Base-by-base conservation (phyloP, 257 asterid species). In the Galeopsis tetrahit region DNA sequence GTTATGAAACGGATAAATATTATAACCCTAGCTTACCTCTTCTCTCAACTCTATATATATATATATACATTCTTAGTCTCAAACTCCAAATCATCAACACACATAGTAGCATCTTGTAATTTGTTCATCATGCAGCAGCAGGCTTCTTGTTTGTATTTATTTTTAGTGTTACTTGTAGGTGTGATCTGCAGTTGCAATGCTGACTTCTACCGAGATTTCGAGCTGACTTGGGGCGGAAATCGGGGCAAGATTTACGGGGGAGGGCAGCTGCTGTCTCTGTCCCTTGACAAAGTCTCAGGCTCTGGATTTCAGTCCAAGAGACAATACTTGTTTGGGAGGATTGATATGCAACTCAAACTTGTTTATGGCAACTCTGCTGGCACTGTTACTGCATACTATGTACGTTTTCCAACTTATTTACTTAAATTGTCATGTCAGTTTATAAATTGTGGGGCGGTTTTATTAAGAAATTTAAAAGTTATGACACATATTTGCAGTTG, bases 351-450 rank as follows among this genome's bases (percentile, higher is more conserved):
- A 79, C 84, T 88, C 73, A 85, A 88, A 65, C 95, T 88, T 63
- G 91, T 88, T 4, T 75, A 89, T 21, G 89, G 89, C 53, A 86
- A 88, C 46, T 88, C 95, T 13, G 94, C 94, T 33, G 94, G 91
- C 72, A 88, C 91, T 1, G 94, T 88, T 3, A 85, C 94, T 34
- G 85, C 95, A 10, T 88, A 84, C 49, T 88, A 84, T n/a, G 95
- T 88, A 82, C 2, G 64, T 65, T 4, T 35, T 2, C 33, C 28
- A 21, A 21, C 28, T 21, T 21, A 21, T 21, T 21, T 21, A 21
- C 28, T 21, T 21, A 21, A 21, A 21, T 21, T 21, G 28, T 21
- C 28, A 21, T 21, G 28, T 21, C 28, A 21, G 28, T 21, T 21
- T 21, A 21, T 21, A 21, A 21, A 21, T 21, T 21, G 28, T 21